Evolutionary conservation across 768 basidiomycete genomes (phyloP).

Genomic region (Leccinum barrowsii): DNA sequence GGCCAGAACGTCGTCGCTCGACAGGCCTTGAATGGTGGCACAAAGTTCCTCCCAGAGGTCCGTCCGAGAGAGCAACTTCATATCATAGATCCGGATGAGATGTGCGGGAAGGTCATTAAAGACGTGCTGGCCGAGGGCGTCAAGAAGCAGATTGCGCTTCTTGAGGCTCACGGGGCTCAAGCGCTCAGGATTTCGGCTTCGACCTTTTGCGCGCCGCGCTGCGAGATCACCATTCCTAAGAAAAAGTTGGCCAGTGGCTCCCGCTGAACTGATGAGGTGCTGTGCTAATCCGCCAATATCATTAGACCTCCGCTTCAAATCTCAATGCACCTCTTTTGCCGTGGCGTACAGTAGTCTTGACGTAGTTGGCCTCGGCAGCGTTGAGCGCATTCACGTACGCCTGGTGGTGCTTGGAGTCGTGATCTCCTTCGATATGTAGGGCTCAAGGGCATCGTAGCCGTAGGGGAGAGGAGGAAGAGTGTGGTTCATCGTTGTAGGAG

Average conservation of each 20-base stretch:
- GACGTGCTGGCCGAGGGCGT: conserved; percentile 7
- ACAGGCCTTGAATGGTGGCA: not conserved
- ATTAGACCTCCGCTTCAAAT: too few species aligned
- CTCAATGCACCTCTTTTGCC: too few species aligned
- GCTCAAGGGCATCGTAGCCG: conserved; percentile 85
- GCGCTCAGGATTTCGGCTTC: not conserved
- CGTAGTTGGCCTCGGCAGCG: conserved; percentile 63
- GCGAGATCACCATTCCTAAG: not conserved
- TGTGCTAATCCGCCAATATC: not conserved
- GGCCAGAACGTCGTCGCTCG: conserved; percentile 2
- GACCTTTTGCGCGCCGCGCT: not conserved
- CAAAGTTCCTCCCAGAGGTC: conserved; percentile 12
- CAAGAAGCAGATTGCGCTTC: conserved; percentile 7
- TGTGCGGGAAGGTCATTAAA: conserved; percentile 15
- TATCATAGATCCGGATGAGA: conserved; percentile 7
- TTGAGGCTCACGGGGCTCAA: not conserved
- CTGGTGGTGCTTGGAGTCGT: conserved; percentile 95
- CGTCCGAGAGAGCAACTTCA: conserved; percentile 7
- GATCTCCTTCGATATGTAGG: conserved; percentile 87
- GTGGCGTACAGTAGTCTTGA: too few species aligned
- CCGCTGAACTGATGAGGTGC: not conserved
- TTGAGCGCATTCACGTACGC: conserved; percentile 92
- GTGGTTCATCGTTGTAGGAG: conserved; percentile 37
- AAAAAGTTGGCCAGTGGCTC: not conserved
- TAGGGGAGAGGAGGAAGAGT: conserved; percentile 74